Percentiles rank a stretch among this genome's conserved stretches.
These are phyloP conservation scores for Streptanthus diversifolius DNA, from an alignment of 345 rosid species.

Conservation along the genomic window DNA sequence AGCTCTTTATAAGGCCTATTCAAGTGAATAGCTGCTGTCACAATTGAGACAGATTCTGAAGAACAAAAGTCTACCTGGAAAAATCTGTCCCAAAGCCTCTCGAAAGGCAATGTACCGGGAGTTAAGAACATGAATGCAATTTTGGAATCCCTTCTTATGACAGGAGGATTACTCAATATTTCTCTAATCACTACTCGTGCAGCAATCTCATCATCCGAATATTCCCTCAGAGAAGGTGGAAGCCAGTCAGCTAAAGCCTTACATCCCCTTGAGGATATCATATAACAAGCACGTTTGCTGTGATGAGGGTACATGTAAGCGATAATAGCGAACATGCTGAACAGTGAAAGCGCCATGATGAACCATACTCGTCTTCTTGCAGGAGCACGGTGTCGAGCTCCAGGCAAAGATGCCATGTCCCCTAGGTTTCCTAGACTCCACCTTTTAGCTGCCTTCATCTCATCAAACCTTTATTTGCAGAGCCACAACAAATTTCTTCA, in stretches of 20 bases:
- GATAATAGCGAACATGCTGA: conserved; percentile 62
- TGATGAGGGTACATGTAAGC: conserved; percentile 84
- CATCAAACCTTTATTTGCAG: conserved; percentile 17
- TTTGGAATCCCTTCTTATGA: conserved; percentile 51
- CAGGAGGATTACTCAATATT: conserved; percentile 54
- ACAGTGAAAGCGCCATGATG: conserved; percentile 62
- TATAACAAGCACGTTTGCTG: conserved; percentile 65
- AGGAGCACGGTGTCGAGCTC: conserved; percentile 61
- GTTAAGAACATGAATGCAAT: conserved; percentile 91
- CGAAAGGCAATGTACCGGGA: conserved; percentile 83
- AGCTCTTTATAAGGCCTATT: too few species aligned
- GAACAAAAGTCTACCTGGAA: conserved; percentile 47
- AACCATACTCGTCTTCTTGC: conserved; percentile 83
- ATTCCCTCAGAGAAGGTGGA: conserved; percentile 86
- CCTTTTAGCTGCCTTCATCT: conserved; percentile 66
- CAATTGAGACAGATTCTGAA: not conserved
- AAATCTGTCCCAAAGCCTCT: conserved; percentile 91
- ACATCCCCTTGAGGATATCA: conserved; percentile 82
- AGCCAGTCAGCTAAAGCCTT: conserved; percentile 81
- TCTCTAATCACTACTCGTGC: conserved; percentile 70
- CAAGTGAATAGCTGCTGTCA: too few species aligned
- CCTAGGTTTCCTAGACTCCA: conserved; percentile 73
- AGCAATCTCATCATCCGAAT: conserved; percentile 75
- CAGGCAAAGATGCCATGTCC: conserved; percentile 63
- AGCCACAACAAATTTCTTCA: not conserved